Percentiles rank a stretch among this genome's conserved stretches.
phyloP scores from a whole-genome alignment of 345 rosid genomes.

The Sisymbrium irio region DNA sequence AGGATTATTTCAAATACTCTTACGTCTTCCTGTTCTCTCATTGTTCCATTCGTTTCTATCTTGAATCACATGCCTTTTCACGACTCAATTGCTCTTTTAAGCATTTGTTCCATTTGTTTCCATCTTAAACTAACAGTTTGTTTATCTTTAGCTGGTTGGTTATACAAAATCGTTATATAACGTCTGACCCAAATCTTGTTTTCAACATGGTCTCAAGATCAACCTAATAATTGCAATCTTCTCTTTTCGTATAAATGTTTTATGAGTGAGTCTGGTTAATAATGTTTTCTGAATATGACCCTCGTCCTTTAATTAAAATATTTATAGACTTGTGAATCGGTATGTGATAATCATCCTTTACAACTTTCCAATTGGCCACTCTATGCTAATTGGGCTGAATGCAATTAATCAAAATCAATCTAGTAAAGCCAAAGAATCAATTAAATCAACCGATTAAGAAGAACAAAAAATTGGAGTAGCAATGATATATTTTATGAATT shows the following conservation, averaged over 20 bases:
- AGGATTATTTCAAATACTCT: not conserved
- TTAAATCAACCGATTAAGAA: too few relatives aligned
- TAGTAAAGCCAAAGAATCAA: too few relatives aligned
- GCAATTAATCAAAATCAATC: too few relatives aligned
- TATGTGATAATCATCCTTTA: too few relatives aligned
- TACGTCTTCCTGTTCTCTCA: not conserved
- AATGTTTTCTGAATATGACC: not conserved
- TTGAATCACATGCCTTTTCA: not conserved
- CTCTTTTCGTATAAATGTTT: not conserved
- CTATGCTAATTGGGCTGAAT: too few relatives aligned
- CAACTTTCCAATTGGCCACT: too few relatives aligned
- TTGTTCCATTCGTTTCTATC: not conserved
- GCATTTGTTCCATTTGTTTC: not conserved
- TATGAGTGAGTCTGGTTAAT: not conserved
- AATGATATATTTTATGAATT: too few relatives aligned
- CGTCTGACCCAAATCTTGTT: not conserved
- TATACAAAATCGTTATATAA: not conserved
- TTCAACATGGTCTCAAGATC: constrained; percentile 2
- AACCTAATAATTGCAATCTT: not conserved
- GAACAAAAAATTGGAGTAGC: too few relatives aligned
- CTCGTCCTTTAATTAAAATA: not conserved
- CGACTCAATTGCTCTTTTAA: not conserved
- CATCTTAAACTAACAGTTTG: too few relatives aligned
- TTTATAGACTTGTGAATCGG: too few relatives aligned
- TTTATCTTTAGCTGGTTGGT: not conserved